Evolutionary conservation across 352 stramenopile genomes (phyloP).

Genomic region (Blastocystis sp.): DNA sequence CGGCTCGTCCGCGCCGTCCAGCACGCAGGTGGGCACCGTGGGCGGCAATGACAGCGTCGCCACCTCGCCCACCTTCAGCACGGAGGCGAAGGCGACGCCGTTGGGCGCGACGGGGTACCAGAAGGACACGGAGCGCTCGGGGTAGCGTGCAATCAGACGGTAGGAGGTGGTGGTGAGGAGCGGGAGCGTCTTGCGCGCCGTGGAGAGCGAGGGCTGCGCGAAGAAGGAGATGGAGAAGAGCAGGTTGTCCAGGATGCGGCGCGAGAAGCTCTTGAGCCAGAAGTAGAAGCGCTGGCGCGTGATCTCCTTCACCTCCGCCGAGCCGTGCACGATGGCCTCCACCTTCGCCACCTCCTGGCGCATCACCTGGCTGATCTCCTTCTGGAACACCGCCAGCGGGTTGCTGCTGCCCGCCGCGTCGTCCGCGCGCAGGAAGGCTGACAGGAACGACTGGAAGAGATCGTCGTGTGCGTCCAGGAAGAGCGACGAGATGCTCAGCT

Average conservation of each 20-base stretch:
- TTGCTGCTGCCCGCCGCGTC: background rate
- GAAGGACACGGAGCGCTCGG: slow-evolving; percentile 53
- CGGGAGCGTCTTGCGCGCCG: background rate
- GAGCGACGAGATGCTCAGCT: slow-evolving; percentile 49
- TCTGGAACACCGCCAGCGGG: slow-evolving; percentile 33
- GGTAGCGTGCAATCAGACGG: slow-evolving; percentile 38
- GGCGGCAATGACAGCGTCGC: slow-evolving; percentile 20
- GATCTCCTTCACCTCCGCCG: background rate
- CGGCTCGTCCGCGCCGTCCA: background rate
- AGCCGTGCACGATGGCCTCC: background rate
- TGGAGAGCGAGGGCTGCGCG: slow-evolving; percentile 7
- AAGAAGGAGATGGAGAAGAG: slow-evolving; percentile 51
- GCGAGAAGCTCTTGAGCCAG: slow-evolving; percentile 43
- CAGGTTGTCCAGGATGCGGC: slow-evolving; percentile 24
- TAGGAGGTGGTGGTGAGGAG: slow-evolving; percentile 14
- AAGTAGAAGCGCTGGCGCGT: slow-evolving; percentile 15
- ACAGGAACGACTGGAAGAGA: slow-evolving; percentile 61
- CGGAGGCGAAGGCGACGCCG: slow-evolving; percentile 9
- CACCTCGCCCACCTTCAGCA: slow-evolving; percentile 38
- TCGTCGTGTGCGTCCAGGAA: slow-evolving; percentile 57
- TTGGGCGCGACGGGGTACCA: slow-evolving; percentile 11
- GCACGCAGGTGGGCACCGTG: slow-evolving; percentile 15
- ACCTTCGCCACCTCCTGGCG: slow-evolving; percentile 32
- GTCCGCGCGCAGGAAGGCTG: slow-evolving; percentile 23
- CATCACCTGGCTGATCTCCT: slow-evolving; percentile 19